phyloP scores from a whole-genome alignment of 305 asterid species.

The Rubia peregrina region DNA sequence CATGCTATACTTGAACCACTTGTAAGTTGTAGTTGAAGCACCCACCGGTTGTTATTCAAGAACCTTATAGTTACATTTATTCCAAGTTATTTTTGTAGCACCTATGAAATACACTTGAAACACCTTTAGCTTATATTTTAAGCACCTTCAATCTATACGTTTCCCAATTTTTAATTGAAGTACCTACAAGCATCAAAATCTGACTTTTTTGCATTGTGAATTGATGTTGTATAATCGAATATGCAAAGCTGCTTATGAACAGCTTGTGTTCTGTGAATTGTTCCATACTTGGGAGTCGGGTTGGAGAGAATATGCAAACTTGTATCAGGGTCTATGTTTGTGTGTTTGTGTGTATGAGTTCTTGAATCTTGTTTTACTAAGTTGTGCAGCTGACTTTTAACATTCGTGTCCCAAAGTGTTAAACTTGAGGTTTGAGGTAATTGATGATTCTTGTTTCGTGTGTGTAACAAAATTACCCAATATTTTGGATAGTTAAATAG shows the following conservation, averaged over 20 bases:
- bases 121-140: too few relatives aligned
- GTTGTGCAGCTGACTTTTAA: not conserved
- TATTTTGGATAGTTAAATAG: too few relatives aligned
- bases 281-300: conserved; percentile 83
- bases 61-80: too few relatives aligned
- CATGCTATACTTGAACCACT: too few relatives aligned
- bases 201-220: not conserved
- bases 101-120: too few relatives aligned
- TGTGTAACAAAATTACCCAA: too few relatives aligned
- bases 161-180: too few relatives aligned
- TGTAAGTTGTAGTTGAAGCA: too few relatives aligned
- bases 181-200: not conserved
- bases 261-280: conserved; percentile 67
- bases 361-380: not conserved
- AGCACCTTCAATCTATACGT: too few relatives aligned
- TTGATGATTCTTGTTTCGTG: not conserved
- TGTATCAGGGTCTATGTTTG: conserved; percentile 77
- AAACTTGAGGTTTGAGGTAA: not conserved
- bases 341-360: not conserved
- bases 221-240: not conserved
- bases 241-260: conserved; percentile 67
- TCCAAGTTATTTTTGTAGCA: too few relatives aligned
- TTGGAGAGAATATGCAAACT: conserved; percentile 80
- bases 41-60: too few relatives aligned
- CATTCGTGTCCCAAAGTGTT: not conserved